Conservation (phyloP, 371 early-diverging fungal species). For the Actinomucor elegans region DNA sequence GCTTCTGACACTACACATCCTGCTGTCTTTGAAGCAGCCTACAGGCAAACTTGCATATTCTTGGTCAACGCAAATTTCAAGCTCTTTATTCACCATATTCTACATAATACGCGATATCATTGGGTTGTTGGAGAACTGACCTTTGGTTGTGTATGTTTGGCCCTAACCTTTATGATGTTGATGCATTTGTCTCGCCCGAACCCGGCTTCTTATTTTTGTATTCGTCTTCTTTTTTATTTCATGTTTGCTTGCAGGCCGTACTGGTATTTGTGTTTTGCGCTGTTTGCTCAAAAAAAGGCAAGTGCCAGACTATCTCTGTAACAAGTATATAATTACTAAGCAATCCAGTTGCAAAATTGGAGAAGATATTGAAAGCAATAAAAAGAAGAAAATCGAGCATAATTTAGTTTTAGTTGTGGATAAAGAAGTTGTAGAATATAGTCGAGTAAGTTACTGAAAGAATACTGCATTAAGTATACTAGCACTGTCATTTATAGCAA, state of each 20-base stretch:
- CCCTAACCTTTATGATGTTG: conserved; percentile 5
- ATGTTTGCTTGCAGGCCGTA: conserved; percentile 6
- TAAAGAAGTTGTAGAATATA: conserved; percentile 4
- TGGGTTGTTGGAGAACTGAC: conserved; percentile 3
- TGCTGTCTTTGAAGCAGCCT: conserved; percentile 18
- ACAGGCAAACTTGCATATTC: conserved; percentile 7
- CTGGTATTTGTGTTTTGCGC: conserved; percentile 15
- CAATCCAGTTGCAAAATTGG: neutral
- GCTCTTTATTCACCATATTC: conserved; percentile 13
- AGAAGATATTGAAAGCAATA: conserved; percentile 4
- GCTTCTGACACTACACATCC: conserved; percentile 17
- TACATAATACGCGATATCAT: conserved; percentile 17
- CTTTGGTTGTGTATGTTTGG: conserved; percentile 1
- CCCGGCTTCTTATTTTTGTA: conserved; percentile 1
- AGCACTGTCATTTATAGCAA: neutral
- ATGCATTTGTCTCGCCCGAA: conserved; percentile 10
- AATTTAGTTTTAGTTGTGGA: conserved; percentile 11
- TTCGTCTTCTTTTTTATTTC: conserved; percentile 4
- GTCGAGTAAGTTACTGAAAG: conserved; percentile 1
- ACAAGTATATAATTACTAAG: conserved; percentile 1
- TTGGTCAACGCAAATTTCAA: conserved; percentile 10
- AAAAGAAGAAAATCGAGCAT: neutral
- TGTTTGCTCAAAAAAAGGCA: conserved; percentile 6
- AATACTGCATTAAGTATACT: neutral
- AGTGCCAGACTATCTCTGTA: too few species aligned